phyloP scores from a whole-genome alignment of 2,329 filamentous ascomycete species.

The Fusarium sarcochroum region DNA sequence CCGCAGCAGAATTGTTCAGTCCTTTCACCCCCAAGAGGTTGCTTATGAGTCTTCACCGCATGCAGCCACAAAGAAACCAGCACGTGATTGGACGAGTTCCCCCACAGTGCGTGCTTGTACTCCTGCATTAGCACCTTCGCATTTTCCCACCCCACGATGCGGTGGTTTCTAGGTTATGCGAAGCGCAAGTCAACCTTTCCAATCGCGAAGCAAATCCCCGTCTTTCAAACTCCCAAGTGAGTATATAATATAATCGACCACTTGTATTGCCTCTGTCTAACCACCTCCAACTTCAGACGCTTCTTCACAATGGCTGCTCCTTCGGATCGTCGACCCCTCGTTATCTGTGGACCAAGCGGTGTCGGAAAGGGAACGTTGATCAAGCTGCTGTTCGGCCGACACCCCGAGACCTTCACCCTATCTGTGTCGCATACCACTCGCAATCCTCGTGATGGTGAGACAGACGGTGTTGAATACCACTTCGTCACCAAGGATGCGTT shows the following conservation, averaged over 20 bases:
- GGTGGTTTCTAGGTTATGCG: conserved; percentile 34
- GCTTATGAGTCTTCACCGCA: conserved; percentile 3
- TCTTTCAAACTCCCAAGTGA: conserved; percentile 26
- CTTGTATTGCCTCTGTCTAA: not conserved
- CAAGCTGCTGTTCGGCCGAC: conserved; percentile 74
- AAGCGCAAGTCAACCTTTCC: conserved; percentile 32
- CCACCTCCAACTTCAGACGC: conserved; percentile 3
- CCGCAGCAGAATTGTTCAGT: too few relatives aligned
- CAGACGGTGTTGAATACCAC: conserved; percentile 84
- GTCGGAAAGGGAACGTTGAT: conserved; percentile 87
- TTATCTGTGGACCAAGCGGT: conserved; percentile 85
- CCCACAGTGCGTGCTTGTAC: conserved; percentile 20
- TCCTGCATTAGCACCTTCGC: conserved; percentile 28
- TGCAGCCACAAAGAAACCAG: not conserved
- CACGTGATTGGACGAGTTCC: conserved; percentile 30
- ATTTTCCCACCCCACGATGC: conserved; percentile 32
- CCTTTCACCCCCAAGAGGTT: too few relatives aligned
- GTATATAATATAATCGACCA: not conserved
- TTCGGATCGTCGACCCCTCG: conserved; percentile 72
- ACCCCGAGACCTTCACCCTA: conserved; percentile 67
- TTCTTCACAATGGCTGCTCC: conserved; percentile 51
- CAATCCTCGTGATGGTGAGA: conserved; percentile 80
- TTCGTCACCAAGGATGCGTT: conserved; percentile 79
- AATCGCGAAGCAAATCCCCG: conserved; percentile 16
- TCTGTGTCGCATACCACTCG: conserved; percentile 85